Evolutionary conservation across 2,329 filamentous ascomycete genomes (phyloP).

Genomic region (Phaeophleospora eucalypticola): DNA sequence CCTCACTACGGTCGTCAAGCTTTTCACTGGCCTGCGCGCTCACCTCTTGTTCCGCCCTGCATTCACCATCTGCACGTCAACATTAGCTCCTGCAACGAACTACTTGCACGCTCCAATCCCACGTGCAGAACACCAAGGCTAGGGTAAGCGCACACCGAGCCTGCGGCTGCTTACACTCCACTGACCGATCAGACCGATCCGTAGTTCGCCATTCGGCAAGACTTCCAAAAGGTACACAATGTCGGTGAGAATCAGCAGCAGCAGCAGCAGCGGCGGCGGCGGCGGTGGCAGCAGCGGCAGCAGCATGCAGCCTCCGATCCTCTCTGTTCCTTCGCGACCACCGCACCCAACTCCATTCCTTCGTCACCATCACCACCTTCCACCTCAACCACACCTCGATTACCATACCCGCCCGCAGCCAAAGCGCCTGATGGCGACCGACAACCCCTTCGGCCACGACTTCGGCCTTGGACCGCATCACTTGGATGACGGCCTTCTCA

Average conservation of each 20-base stretch:
- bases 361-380: not conserved
- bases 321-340: not conserved
- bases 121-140: constrained; percentile 4
- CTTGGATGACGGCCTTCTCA: not conserved
- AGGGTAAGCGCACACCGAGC: constrained; percentile 23
- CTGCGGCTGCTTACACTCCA: constrained; percentile 8
- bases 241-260: constrained; percentile 12
- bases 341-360: not conserved
- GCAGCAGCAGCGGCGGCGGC: constrained; percentile 1
- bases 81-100: constrained; percentile 6
- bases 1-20: not conserved
- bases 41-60: constrained; percentile 5
- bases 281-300: constrained; percentile 2
- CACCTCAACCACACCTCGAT: not conserved
- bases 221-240: no score
- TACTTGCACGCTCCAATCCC: constrained; percentile 1
- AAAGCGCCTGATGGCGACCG: no score
- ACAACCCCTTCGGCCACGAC: no score
- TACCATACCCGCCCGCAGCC: no score
- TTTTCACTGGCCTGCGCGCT: not conserved
- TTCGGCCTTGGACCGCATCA: no score
- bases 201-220: no score
- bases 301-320: not conserved
- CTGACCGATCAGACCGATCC: not conserved
- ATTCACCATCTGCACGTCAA: constrained; percentile 5